Conservation (phyloP, 257 asterid genomes). For the Ophiorrhiza pumila region DNA sequence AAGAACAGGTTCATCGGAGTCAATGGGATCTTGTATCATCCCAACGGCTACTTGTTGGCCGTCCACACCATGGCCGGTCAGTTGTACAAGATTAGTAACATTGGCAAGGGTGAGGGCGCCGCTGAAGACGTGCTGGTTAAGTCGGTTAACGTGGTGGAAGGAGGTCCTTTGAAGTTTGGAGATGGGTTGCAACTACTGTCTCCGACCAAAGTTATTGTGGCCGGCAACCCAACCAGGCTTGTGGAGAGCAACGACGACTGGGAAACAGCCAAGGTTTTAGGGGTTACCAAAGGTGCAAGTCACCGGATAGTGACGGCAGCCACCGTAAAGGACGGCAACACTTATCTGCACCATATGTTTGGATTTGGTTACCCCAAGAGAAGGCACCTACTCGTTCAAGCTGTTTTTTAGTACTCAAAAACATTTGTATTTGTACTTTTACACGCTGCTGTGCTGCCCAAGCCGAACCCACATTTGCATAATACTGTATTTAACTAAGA, state of each 20-base stretch:
- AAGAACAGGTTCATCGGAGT: slow-evolving; percentile 53
- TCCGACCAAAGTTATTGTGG: slow-evolving; percentile 66
- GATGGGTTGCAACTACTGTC: slow-evolving; percentile 79
- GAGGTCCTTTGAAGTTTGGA: slow-evolving; percentile 58
- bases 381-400: slow-evolving; percentile 79
- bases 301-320: slow-evolving; percentile 78
- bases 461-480: no score
- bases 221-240: slow-evolving; percentile 63
- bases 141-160: slow-evolving; percentile 40
- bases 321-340: slow-evolving; percentile 74
- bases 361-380: slow-evolving; percentile 86
- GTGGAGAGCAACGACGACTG: slow-evolving; percentile 76
- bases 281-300: slow-evolving; percentile 43
- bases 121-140: slow-evolving; percentile 28
- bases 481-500: no score
- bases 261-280: slow-evolving; percentile 54
- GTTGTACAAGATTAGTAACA: slow-evolving; percentile 53
- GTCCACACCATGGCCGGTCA: slow-evolving; percentile 70
- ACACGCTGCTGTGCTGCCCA: no score
- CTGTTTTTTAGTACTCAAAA: slow-evolving; percentile 55
- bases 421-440: no score
- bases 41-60: slow-evolving; percentile 74
- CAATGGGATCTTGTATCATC: slow-evolving; percentile 85
- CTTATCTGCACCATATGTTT: slow-evolving; percentile 67
- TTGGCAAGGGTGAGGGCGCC: slow-evolving; percentile 32